A percentile compares a stretch with the other conserved stretches of the same genome.
Evolutionary conservation across 345 rosid genomes (phyloP).

Genomic region (Corchorus olitorius): DNA sequence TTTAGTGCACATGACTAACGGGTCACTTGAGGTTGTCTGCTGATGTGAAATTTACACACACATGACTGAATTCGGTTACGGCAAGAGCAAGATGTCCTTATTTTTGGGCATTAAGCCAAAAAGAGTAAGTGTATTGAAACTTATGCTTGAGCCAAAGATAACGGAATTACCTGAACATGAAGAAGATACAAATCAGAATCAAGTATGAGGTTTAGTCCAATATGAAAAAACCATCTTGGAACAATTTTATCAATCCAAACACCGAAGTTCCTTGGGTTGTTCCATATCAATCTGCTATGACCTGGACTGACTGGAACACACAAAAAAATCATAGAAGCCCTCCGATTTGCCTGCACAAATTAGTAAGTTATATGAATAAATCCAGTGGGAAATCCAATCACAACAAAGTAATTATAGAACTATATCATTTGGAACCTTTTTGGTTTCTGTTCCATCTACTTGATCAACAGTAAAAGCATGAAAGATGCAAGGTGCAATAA

Average conservation of each 20-base stretch:
- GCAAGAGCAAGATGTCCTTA: too few species aligned
- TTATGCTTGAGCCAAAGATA: not conserved
- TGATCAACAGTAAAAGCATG: slow-evolving; percentile 47
- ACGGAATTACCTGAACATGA: slow-evolving; percentile 66
- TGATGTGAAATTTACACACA: too few species aligned
- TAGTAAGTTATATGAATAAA: not conserved
- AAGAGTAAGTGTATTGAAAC: too few species aligned
- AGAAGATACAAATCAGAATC: slow-evolving; percentile 92
- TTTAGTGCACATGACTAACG: too few species aligned
- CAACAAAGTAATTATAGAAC: not conserved
- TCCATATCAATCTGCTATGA: slow-evolving; percentile 83
- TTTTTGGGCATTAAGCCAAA: too few species aligned
- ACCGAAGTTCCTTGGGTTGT: slow-evolving; percentile 71
- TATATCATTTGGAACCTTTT: slow-evolving; percentile 35
- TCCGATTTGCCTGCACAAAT: slow-evolving; percentile 36
- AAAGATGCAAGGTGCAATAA: slow-evolving; percentile 74
- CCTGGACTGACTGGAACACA: slow-evolving; percentile 93
- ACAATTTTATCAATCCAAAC: slow-evolving; percentile 67
- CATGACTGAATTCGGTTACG: too few species aligned
- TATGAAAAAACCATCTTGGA: slow-evolving; percentile 88
- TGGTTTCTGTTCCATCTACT: slow-evolving; percentile 41
- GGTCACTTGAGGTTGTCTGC: too few species aligned
- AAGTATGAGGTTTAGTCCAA: slow-evolving; percentile 71
- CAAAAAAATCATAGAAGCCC: slow-evolving; percentile 63
- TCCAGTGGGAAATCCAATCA: not conserved